Evolutionary conservation across 371 early-diverging fungal genomes (phyloP), one percentile per base, ranked within the genome.

Genomic region (Capillidium heterosporum): DNA sequence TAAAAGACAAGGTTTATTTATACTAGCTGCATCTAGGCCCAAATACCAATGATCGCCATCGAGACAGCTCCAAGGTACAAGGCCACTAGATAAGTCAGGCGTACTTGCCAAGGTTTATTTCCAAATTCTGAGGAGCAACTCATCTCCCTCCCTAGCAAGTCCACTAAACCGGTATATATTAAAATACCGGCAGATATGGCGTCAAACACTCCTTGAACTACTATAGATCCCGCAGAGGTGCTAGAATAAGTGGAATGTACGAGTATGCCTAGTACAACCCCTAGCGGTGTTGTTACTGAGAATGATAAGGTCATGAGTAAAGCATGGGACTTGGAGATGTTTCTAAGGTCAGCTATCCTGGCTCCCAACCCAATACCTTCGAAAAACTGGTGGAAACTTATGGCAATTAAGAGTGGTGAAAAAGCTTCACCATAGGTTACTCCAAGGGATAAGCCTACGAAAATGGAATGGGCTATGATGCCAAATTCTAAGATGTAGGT

Each of bases 361-460:
- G 81, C 71, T 21, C 87, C 86, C 19, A 90, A 67, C 0, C 90
- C 90, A 48, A 88, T 63, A 29, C 93, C 92, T 68, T 91, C 92
- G 65, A 89, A 87, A 65, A 87, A 73, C 70, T 93, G 92, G 67
- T 94, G 94, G 71, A 91, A 90, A 26, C 73, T 71, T 28, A 92
- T 72, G 1, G 92, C 92, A 52, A 85, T 70, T 8, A 87, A 65
- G 13, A 91, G 76, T 0, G 82, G 71, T 13, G 66, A 65, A 64
- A 86, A 88, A 17, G 73, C 76, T 0, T 70, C 64, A 32, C 75
- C 80, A 4, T 71, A 67, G 0, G 85, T 67, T 27, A 79, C 77
- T 1, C 87, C 84, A 19, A 94, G 68, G 0, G 85, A 73, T 28
- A 91, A 59, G 8, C 93, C 95, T 55, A 94, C 78, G 51, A 91